Percentiles rank a stretch among this genome's conserved stretches.
phyloP scores from a whole-genome alignment of 345 rosid genomes.

The Leavenworthia alabamica region DNA sequence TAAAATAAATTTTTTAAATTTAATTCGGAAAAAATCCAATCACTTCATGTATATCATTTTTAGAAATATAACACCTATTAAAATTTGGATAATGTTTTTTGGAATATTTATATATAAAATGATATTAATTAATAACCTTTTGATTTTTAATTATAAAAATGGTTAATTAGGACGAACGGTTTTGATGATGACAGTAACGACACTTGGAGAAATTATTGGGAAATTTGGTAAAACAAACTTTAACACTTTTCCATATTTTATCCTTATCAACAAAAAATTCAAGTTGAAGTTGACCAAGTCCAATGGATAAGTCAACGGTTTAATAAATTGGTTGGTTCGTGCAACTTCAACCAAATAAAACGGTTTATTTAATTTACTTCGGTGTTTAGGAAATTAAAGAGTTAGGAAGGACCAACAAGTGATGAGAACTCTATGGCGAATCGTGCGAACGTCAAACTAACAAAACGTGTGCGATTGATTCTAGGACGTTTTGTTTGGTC shows the following conservation, averaged over 20 bases:
- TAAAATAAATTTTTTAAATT: too few relatives aligned
- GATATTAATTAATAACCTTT: too few relatives aligned
- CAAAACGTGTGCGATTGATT: conserved; percentile 21
- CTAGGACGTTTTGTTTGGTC: conserved; percentile 17
- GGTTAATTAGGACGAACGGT: conserved; percentile 8
- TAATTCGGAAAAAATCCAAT: too few relatives aligned
- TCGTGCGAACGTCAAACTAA: conserved; percentile 27
- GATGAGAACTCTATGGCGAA: background rate
- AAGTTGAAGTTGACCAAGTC: conserved; percentile 15
- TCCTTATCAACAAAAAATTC: conserved; percentile 19
- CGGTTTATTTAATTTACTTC: background rate
- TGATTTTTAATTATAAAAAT: background rate
- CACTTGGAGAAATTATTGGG: conserved; percentile 32
- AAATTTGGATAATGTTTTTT: too few relatives aligned
- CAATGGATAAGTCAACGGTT: conserved; percentile 25
- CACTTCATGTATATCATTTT: too few relatives aligned
- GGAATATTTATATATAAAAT: too few relatives aligned
- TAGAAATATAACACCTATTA: too few relatives aligned
- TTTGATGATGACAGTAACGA: conserved; percentile 25
- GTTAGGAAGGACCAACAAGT: conserved; percentile 23
- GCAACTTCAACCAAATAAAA: conserved; percentile 24
- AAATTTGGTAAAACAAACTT: conserved; percentile 3
- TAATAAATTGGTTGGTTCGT: background rate
- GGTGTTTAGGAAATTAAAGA: background rate
- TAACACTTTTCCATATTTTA: conserved; percentile 9